Conservation (phyloP, 108 stramenopile genomes). For the Asterionellopsis glacialis region DNA sequence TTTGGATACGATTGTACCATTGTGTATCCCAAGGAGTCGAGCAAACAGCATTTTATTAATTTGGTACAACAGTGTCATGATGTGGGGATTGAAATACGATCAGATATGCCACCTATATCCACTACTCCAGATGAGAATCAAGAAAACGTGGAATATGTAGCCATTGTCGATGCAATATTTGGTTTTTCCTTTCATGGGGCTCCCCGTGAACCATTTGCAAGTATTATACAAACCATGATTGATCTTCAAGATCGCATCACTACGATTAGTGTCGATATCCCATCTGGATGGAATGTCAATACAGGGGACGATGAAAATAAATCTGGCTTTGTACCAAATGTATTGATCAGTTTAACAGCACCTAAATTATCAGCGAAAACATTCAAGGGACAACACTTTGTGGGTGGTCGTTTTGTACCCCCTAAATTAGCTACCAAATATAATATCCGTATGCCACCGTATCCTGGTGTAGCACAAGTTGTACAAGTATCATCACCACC, state of each 20-base stretch:
- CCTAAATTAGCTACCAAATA: conserved; percentile 80
- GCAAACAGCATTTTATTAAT: conserved; percentile 63
- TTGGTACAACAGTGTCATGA: conserved; percentile 87
- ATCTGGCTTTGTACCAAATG: conserved; percentile 70
- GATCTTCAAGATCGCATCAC: conserved; percentile 29
- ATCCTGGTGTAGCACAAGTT: conserved; percentile 68
- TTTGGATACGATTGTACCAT: conserved; percentile 86
- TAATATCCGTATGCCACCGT: conserved; percentile 74
- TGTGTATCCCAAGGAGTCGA: conserved; percentile 85
- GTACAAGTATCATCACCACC: conserved; percentile 42
- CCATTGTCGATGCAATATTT: conserved; percentile 95
- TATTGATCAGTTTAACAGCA: conserved; percentile 88
- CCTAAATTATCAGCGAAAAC: conserved; percentile 79
- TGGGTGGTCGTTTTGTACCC: conserved; percentile 93
- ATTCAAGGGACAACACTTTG: conserved; percentile 84
- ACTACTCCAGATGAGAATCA: too few relatives aligned
- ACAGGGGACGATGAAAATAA: conserved; percentile 58
- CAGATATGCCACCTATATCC: conserved; percentile 37
- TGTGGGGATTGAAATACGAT: conserved; percentile 65
- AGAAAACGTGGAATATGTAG: conserved; percentile 5
- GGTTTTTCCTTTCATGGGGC: conserved; percentile 92
- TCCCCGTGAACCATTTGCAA: conserved; percentile 87
- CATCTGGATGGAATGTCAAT: conserved; percentile 93
- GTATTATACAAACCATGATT: conserved; percentile 60
- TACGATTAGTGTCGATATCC: conserved; percentile 91